A percentile compares a stretch with the other conserved stretches of the same genome.
Evolutionary conservation across 345 rosid genomes (phyloP).

Genomic region (Citrus sinensis): DNA sequence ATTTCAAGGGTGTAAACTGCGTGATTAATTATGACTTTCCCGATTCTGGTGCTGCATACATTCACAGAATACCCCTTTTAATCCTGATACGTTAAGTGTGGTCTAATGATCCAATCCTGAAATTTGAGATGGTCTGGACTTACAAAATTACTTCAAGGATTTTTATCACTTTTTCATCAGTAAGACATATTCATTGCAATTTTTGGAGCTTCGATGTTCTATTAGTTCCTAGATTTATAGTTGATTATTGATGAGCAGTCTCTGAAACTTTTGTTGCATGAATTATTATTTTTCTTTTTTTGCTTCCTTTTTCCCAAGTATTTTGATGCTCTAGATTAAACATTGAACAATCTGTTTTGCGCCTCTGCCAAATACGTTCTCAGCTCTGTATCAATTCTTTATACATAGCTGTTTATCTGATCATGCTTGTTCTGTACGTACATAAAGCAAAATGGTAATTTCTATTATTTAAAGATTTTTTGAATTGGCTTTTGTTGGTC

Average conservation of each 20-base stretch:
- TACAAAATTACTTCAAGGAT: neutral
- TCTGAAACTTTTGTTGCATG: neutral
- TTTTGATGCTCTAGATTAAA: too few relatives aligned
- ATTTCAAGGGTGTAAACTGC: slow-evolving; percentile 91
- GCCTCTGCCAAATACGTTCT: too few relatives aligned
- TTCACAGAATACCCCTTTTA: slow-evolving; percentile 56
- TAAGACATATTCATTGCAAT: neutral
- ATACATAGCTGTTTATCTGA: too few relatives aligned
- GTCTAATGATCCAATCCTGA: neutral
- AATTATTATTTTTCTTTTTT: too few relatives aligned
- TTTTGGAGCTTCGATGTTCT: neutral
- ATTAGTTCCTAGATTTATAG: neutral
- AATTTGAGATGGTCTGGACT: neutral
- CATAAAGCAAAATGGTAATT: too few relatives aligned
- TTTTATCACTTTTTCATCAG: neutral
- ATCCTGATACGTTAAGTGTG: neutral
- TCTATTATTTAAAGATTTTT: too few relatives aligned
- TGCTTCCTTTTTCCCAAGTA: too few relatives aligned
- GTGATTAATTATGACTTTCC: slow-evolving; percentile 96
- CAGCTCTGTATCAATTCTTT: too few relatives aligned
- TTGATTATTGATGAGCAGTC: neutral
- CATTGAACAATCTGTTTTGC: too few relatives aligned
- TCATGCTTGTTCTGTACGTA: too few relatives aligned
- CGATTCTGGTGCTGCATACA: slow-evolving; percentile 83
- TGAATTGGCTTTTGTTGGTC: too few relatives aligned